Evolutionary conservation across 768 basidiomycete species (phyloP), one percentile per base, ranked within the genome.

Genomic region (Phylloporus arenicola): DNA sequence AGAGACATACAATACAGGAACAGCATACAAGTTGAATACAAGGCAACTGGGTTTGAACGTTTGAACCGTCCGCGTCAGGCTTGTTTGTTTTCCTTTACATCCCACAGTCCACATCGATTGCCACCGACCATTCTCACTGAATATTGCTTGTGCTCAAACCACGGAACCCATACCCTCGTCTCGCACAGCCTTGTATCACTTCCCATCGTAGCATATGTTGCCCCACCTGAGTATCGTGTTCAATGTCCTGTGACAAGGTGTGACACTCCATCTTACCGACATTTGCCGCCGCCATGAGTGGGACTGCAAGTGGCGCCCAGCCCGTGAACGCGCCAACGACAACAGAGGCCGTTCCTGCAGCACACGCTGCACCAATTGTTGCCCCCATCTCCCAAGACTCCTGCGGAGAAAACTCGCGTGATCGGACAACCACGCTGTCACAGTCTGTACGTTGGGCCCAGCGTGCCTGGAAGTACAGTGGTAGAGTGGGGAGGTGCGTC

Each of bases 371-470:
- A 8, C 58, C 54, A 0, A 60, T 56, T 1, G 54, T 48, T 3
- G 50, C 60, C 1, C 54, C 46, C 58, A 54, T 61, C 14, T 61
- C 51, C 56, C 46, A 54, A 14, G 60, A 60, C 4, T 63, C 58
- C 2, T 45, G 47, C 1, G 50, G 47, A 27, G 44, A 57, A 31
- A 63, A 62, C 27, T 39, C 31, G 14, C 51, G 49, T 1, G 49
- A 57, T 13, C 42, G 11, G n/a, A 44, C 29, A 3, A 14, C 6
- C 16, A 53, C 53, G 12, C 16, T 43, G 37, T 61, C 51, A 30
- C 24, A 3, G 44, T 61, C 59, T 16, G n/a, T 16, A 6, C 53
- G 45, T 22, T 57, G 42, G 1, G 43, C 55, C 53, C 55, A 62
- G 6, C 53, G 50, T 1, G 43, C 61, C 7, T 63, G 58, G 19